A percentile compares a stretch with the other conserved stretches of the same genome.
phyloP scores from a whole-genome alignment of 768 basidiomycete species.

The Rhizopogon vesiculosus region DNA sequence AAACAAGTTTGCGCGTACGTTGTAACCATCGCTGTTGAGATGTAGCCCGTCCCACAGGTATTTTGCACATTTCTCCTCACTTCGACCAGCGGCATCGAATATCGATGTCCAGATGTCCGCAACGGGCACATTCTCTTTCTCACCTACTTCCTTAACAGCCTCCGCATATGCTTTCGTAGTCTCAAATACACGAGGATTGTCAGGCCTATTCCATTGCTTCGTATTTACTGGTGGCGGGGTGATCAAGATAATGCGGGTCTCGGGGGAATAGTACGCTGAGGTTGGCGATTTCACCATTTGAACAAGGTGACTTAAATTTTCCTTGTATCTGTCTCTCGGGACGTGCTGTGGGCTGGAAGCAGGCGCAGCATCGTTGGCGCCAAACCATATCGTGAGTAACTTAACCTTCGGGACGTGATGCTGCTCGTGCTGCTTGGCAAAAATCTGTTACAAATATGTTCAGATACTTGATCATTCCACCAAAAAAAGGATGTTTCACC shows the following conservation, averaged over 20 bases:
- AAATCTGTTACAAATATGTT: conserved; percentile 35
- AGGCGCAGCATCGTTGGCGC: conserved; percentile 82
- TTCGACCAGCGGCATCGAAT: conserved; percentile 68
- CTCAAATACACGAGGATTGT: conserved; percentile 46
- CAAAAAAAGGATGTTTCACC: conserved; percentile 31
- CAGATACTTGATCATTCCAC: too few relatives aligned
- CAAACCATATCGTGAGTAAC: conserved; percentile 85
- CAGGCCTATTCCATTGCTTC: conserved; percentile 35
- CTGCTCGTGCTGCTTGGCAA: conserved; percentile 49
- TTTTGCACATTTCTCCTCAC: conserved; percentile 44
- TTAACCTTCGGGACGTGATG: conserved; percentile 53
- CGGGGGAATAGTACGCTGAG: conserved; percentile 63
- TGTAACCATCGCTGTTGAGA: conserved; percentile 69
- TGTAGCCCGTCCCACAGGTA: conserved; percentile 79
- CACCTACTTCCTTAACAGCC: conserved; percentile 59
- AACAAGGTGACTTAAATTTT: conserved; percentile 63
- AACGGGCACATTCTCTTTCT: conserved; percentile 49
- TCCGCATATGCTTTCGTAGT: conserved; percentile 68
- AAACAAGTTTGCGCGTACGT: conserved; percentile 36
- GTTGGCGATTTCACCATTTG: conserved; percentile 54
- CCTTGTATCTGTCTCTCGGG: conserved; percentile 56
- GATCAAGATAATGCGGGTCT: conserved; percentile 74
- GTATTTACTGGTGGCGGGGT: conserved; percentile 84
- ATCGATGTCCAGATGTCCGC: conserved; percentile 73
- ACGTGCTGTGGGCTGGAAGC: conserved; percentile 69